A percentile compares a stretch with the other conserved stretches of the same genome.
Conservation (phyloP, 176 grass and related monocot genomes). For the Bolboschoenus planiculmis region DNA sequence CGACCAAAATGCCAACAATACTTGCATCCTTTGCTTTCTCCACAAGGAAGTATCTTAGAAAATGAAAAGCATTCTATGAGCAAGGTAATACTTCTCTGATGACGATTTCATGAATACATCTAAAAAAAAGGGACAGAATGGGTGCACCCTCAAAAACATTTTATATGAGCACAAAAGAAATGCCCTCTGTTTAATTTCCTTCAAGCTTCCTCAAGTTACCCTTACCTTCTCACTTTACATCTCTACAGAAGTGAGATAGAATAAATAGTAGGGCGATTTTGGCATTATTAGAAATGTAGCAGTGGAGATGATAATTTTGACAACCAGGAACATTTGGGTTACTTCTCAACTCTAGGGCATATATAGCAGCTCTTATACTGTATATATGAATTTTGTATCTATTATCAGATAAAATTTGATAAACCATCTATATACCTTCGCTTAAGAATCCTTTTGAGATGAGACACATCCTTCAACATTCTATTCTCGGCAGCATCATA, state of each 20-base stretch:
- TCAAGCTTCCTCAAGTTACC: neutral
- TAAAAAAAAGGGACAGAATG: constrained; percentile 1
- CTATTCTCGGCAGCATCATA: constrained; percentile 56
- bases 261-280: neutral
- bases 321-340: neutral
- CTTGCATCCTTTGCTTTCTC: constrained; percentile 98
- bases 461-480: constrained; percentile 48
- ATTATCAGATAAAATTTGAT: neutral
- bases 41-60: constrained; percentile 91
- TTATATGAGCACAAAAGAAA: neutral
- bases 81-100: constrained; percentile 14
- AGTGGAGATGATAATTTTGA: neutral
- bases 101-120: neutral
- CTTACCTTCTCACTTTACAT: neutral
- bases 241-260: neutral
- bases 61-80: neutral
- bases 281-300: neutral
- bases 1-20: constrained; percentile 95
- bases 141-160: neutral
- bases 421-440: constrained; percentile 49
- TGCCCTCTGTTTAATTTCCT: neutral
- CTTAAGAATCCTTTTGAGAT: constrained; percentile 75
- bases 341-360: neutral
- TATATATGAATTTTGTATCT: neutral
- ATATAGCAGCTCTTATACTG: neutral